Evolutionary conservation across 2,329 filamentous ascomycete genomes (phyloP), one percentile per base, ranked within the genome.

Genomic region (Cladosporium sp.): DNA sequence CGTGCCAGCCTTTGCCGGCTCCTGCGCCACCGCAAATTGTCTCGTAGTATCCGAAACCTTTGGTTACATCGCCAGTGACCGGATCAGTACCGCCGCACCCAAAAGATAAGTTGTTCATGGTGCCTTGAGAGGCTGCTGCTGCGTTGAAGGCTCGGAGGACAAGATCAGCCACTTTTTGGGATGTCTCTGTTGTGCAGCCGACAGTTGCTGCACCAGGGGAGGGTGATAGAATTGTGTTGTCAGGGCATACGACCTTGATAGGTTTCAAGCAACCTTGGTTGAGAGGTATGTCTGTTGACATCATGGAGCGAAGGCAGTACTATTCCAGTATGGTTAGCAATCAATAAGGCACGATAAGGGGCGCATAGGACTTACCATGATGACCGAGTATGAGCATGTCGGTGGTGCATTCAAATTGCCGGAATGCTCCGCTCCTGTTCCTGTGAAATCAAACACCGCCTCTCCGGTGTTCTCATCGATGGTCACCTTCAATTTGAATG

Each of bases 401-500:
- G 59, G 56, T 1, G 69, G 70, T 1, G 68, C 67, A 51, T 73
- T 73, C 66, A 84, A 84, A 58, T 90, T 91, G 35, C 76, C 78
- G 75, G 63, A 59, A 13, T 64, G 59, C 67, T 93, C 86, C 0
- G 85, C 82, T 0, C 88, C 88, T 0, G 88, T 92, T 19, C 69
- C 69, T 0, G 66, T 66, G 55, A 72, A 73, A 51, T 73, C 69
- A 52, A 72, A 72, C 2, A 52, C 49, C 1, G 66, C 65, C 15
- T 55, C 55, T 1, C 68, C 69, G 22, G 56, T 59, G 3, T 57
- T 57, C 1, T 51, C 30, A 36, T 67, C 54, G 39, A 72, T 69
- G 7, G 53, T 59, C 39, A 72, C 61, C 22, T 58, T 55, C 18
- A 72, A 59, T 5, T 49, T 18, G 42, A 72, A 67, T 3, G 58